phyloP scores from a whole-genome alignment of 345 rosid species.

The Citrus medica region DNA sequence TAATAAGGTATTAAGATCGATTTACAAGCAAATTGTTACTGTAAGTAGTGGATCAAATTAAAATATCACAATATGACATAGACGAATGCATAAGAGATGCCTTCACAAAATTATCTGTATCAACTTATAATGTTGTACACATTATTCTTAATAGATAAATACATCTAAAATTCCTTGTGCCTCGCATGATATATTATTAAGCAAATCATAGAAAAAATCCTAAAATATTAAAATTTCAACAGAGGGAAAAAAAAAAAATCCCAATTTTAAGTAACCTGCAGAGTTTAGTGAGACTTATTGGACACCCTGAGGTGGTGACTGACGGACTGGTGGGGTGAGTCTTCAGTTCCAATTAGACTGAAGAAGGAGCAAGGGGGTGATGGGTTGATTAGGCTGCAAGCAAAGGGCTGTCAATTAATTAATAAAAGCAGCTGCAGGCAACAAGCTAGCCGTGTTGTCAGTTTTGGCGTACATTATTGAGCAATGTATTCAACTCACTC shows the following conservation, averaged over 20 bases:
- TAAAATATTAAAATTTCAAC: neutral
- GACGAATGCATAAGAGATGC: neutral
- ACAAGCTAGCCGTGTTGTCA: slow-evolving; percentile 42
- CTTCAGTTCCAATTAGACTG: neutral
- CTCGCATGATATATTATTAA: neutral
- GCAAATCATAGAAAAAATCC: neutral
- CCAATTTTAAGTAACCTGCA: neutral
- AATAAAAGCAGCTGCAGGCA: slow-evolving; percentile 18
- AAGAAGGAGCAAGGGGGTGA: neutral
- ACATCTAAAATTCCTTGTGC: neutral
- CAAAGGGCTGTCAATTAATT: slow-evolving; percentile 26
- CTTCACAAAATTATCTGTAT: neutral
- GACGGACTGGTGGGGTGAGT: neutral
- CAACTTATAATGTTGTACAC: neutral
- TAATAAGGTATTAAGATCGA: too few species aligned
- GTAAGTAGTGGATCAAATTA: too few species aligned
- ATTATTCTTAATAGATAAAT: neutral
- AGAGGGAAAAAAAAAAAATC: neutral
- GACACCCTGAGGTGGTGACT: neutral
- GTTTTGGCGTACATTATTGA: slow-evolving; percentile 44
- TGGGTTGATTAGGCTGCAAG: slow-evolving; percentile 26
- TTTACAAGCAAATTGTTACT: too few species aligned
- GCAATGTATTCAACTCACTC: slow-evolving; percentile 24
- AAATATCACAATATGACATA: too few species aligned
- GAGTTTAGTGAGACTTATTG: neutral